These are phyloP conservation scores for Erythrobasidium hasegawianum DNA, from an alignment of 1,284 basidiomycete genomes.

Conservation along the genomic window DNA sequence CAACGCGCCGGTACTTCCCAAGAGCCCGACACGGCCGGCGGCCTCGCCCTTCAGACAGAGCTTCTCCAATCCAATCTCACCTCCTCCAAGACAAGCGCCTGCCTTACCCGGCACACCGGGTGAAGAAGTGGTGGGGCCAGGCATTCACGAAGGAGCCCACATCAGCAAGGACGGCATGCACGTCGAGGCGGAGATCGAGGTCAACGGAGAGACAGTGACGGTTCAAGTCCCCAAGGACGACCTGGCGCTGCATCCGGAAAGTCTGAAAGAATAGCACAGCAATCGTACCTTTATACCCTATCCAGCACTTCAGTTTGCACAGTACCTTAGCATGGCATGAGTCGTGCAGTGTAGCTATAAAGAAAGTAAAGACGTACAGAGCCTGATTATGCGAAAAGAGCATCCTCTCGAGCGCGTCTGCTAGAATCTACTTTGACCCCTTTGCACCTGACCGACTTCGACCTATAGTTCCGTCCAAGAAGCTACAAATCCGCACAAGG, in stretches of 20 bases:
- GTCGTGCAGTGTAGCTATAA: constrained; percentile 2
- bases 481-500: too few species aligned
- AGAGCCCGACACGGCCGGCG: background rate
- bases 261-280: background rate
- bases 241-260: constrained; percentile 29
- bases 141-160: constrained; percentile 38
- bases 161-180: constrained; percentile 40
- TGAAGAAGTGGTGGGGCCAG: constrained; percentile 40
- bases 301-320: background rate
- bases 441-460: too few species aligned
- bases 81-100: background rate
- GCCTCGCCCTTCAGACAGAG: background rate
- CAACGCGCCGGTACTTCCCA: constrained; percentile 12
- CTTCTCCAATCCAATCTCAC: constrained; percentile 6
- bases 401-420: too few species aligned
- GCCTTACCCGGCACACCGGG: constrained; percentile 29
- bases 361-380: background rate
- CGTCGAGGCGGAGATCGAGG: constrained; percentile 22
- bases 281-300: too few species aligned
- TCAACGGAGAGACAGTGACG: constrained; percentile 19
- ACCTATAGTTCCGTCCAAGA: too few species aligned
- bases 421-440: too few species aligned
- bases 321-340: background rate
- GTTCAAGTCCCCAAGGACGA: constrained; percentile 35
- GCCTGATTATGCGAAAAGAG: too few species aligned